Evolutionary conservation across 371 early-diverging fungal genomes (phyloP).

Genomic region (Apophysomyces variabilis): DNA sequence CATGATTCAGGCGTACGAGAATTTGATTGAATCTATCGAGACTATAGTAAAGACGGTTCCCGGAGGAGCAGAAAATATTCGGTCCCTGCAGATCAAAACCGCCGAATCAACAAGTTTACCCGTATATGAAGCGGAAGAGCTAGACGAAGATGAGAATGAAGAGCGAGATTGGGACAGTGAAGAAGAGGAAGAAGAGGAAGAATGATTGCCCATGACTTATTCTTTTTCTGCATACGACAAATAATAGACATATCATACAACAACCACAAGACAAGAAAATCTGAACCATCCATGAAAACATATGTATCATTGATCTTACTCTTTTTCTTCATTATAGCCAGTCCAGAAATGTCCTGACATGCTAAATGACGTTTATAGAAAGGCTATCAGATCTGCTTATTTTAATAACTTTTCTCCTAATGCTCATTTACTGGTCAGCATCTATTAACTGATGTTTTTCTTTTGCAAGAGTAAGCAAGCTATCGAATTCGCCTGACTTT

Average conservation of each 20-base stretch:
- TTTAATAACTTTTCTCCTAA: too few relatives aligned
- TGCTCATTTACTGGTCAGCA: background rate
- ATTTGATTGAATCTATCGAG: constrained; percentile 68
- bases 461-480: constrained; percentile 55
- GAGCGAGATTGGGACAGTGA: constrained; percentile 33
- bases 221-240: background rate
- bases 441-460: constrained; percentile 35
- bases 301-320: too few relatives aligned
- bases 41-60: constrained; percentile 66
- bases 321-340: too few relatives aligned
- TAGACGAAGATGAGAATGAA: constrained; percentile 34
- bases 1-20: constrained; percentile 71
- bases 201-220: background rate
- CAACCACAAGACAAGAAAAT: too few relatives aligned
- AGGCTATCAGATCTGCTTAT: too few relatives aligned
- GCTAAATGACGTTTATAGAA: too few relatives aligned
- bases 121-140: constrained; percentile 56
- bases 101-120: constrained; percentile 81
- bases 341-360: too few relatives aligned
- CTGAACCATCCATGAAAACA: too few relatives aligned
- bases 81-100: constrained; percentile 81
- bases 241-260: too few relatives aligned
- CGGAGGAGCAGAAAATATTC: constrained; percentile 79
- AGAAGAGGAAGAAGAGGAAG: constrained; percentile 18
- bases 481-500: constrained; percentile 76